phyloP scores from a whole-genome alignment of 2,329 filamentous ascomycete species.

The Ophiocordyceps camponoti-leonardi region DNA sequence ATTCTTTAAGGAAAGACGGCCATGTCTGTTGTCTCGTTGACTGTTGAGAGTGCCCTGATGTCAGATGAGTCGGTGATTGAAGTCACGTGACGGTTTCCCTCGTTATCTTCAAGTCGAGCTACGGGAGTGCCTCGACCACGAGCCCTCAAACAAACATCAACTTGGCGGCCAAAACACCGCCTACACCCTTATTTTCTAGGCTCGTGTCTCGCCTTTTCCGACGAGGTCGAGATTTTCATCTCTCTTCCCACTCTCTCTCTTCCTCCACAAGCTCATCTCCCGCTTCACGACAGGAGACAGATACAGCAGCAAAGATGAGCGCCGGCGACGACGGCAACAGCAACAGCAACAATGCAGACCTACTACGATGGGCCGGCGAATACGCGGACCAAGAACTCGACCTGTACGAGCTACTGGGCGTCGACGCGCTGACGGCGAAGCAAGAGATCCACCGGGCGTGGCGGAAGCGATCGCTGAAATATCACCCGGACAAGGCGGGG shows the following conservation, averaged over 20 bases:
- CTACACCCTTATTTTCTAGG: too few relatives aligned
- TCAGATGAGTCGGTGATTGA: too few relatives aligned
- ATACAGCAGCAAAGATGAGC: conserved; percentile 9
- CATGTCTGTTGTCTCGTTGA: too few relatives aligned
- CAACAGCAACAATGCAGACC: conserved; percentile 17
- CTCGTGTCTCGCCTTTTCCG: not conserved
- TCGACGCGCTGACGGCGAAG: conserved; percentile 46
- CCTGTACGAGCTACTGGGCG: conserved; percentile 60
- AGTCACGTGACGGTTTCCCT: too few relatives aligned
- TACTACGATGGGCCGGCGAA: conserved; percentile 35
- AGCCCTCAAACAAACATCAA: too few relatives aligned
- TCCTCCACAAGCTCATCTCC: not conserved
- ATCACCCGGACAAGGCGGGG: conserved; percentile 84
- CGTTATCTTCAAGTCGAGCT: too few relatives aligned
- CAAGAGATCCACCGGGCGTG: conserved; percentile 72
- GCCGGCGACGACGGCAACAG: conserved; percentile 12
- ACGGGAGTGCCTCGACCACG: too few relatives aligned
- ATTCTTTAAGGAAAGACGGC: too few relatives aligned
- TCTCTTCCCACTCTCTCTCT: not conserved
- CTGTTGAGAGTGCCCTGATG: too few relatives aligned
- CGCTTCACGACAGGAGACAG: not conserved
- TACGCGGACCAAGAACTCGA: conserved; percentile 48
- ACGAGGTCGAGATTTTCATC: not conserved
- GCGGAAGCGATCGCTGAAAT: conserved; percentile 69
- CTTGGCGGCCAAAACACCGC: too few relatives aligned